Evolutionary conservation across 2,329 filamentous ascomycete species (phyloP), one percentile per base, ranked within the genome.

Genomic region (Microcera coccophila): DNA sequence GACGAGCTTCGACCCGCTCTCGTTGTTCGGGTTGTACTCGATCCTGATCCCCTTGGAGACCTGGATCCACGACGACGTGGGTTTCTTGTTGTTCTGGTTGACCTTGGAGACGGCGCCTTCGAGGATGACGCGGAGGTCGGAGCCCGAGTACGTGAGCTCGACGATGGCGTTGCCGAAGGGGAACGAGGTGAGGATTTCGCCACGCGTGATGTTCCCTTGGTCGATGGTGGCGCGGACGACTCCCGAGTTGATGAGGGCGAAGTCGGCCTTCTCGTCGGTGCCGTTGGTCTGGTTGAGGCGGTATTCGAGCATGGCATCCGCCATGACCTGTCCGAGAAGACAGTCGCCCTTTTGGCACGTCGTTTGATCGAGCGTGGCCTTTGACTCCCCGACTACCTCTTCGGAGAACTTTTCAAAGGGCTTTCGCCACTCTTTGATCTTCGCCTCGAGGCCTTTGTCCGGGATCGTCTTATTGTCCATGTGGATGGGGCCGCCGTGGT

Each of bases 91-190:
- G 53, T 69, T 70, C 50, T 78, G 69, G 63, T 76, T 84, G 32
- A 78, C 62, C 18, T 64, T 65, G 4, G 73, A 71, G 3, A 83
- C 70, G 44, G 76, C 71, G 4, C 81, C 81, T 56, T 84, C 79
- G 22, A 85, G 67, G 4, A 78, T 67, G 32, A 71, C 66, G 71
- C 76, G 78, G 4, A 85, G 58, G 33, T 76, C 69, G 8, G 72
- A 64, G 15, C 81, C 81, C 0, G 66, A 65, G 48, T 77, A 69
- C 1, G 58, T 64, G 14, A 84, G 62, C 53, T 84, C 77, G 8
- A 82, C 79, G 16, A 85, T 69, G 34, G 79, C 69, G 61, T 85
- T 85, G 41, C 78, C 76, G 49, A 85, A 85, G 29, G 81, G 81
- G 62, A 85, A 85, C 0, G 78, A 72, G 0, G 78, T 83, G 3